phyloP scores from a whole-genome alignment of 148 eudicot species.

The Rheum nobile region DNA sequence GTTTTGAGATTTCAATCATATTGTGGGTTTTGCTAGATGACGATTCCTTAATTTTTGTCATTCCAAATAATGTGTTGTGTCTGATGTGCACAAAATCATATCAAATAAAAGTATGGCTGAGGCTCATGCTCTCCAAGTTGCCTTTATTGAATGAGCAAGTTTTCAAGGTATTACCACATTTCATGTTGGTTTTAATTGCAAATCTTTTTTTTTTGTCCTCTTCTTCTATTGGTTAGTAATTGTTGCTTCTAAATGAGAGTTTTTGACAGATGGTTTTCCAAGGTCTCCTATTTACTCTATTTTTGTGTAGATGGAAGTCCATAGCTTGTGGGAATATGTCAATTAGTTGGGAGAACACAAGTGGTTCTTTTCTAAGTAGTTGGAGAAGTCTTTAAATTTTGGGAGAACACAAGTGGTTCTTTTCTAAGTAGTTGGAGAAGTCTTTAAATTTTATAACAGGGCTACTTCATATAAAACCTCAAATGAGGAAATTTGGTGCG shows the following conservation, averaged over 20 bases:
- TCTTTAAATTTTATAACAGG: background rate
- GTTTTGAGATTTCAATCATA: background rate
- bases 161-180: slow-evolving; percentile 40
- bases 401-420: background rate
- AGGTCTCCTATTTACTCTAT: background rate
- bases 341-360: background rate
- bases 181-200: background rate
- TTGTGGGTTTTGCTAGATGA: background rate
- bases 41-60: too few species aligned
- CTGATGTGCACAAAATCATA: too few species aligned
- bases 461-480: background rate
- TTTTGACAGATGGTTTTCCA: background rate
- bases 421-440: background rate
- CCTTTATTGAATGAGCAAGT: slow-evolving; percentile 59
- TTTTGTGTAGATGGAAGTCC: background rate
- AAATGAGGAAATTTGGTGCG: background rate
- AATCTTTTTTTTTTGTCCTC: background rate
- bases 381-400: background rate
- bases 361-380: background rate
- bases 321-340: too few species aligned
- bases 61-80: too few species aligned
- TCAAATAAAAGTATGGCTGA: too few species aligned
- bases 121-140: slow-evolving; percentile 88
- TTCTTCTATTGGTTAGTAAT: background rate
- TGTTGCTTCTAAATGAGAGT: background rate